Evolutionary conservation across 2,329 filamentous ascomycete genomes (phyloP), one percentile per base, ranked within the genome.

Genomic region (Clonostachys solani): DNA sequence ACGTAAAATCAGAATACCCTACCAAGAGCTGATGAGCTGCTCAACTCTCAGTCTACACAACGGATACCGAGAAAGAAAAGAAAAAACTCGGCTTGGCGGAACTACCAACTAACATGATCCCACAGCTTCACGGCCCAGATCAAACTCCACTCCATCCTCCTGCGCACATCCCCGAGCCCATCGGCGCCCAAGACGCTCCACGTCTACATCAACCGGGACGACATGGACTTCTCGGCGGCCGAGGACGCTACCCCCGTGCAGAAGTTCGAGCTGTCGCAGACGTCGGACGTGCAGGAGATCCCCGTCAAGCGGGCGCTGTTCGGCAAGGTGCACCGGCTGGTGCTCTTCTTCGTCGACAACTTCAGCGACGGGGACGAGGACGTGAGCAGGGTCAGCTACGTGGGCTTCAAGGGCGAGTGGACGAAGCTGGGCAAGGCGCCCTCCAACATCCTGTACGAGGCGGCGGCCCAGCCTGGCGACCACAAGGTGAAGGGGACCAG

Each of bases 391-490:
- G 65, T 97, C 3, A 84, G 77, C 51, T 99, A 96, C 68, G 53
- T 97, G 48, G 94, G 89, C 1, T 97, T 99, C 73, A 92, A 89
- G 69, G 94, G 94, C 19, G 89, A 96, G 68, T 97, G 90, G 77
- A 94, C 94, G 80, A 83, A 84, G 63, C 68, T 95, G 60, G 94
- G 86, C 18, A 60, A 61, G 51, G 70, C 64, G 62, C 91, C 94
- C 1, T 74, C 87, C 7, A 90, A 87, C 56, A 92, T 97, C 57
- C 60, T 96, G 50, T 99, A 97, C 66, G 94, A 99, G 77, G 87
- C 91, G 16, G 92, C 92, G 23, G 87, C 94, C 35, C 96, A 96
- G 65, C 94, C 92, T 12, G 81, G 73, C 42, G 94, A 99, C 69
- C 94, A 99, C 69, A 81, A 78, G 68, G 19, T 86, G 18, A 83